Percentiles rank a stretch among this genome's conserved stretches.
Conservation (phyloP, 345 rosid species). For the Sisymbrium altissimum region DNA sequence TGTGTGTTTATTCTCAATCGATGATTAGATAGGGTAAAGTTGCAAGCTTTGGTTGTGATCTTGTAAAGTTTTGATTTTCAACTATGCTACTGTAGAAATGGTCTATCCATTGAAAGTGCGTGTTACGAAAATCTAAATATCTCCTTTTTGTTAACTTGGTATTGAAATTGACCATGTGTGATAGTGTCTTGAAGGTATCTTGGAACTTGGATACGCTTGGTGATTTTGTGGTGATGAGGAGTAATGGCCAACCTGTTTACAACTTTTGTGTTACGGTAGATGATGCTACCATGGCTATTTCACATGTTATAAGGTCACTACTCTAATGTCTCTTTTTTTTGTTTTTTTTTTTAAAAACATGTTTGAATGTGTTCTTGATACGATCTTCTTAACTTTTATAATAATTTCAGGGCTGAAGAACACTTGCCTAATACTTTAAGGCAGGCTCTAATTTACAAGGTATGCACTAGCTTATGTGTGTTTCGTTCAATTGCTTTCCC, state of each 20-base stretch:
- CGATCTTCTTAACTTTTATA: neutral
- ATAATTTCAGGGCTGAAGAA: conserved; percentile 77
- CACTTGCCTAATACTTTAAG: conserved; percentile 90
- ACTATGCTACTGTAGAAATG: neutral
- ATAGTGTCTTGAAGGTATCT: conserved; percentile 80
- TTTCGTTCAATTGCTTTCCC: conserved; percentile 11
- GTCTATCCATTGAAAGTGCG: neutral
- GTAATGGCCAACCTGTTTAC: conserved; percentile 95
- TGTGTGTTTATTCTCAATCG: neutral
- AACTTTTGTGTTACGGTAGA: conserved; percentile 95
- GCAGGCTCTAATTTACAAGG: conserved; percentile 93
- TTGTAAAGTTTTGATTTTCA: neutral
- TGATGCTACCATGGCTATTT: conserved; percentile 94
- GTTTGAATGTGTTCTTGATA: conserved; percentile 10
- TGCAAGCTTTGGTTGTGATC: neutral
- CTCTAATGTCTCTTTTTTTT: neutral
- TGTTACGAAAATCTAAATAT: neutral
- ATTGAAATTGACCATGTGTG: conserved; percentile 44
- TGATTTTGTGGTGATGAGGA: conserved; percentile 92
- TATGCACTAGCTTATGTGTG: conserved; percentile 23
- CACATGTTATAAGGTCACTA: conserved; percentile 86
- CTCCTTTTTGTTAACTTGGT: neutral
- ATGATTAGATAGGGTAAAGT: neutral
- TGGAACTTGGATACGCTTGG: conserved; percentile 95
- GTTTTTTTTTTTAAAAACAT: neutral